Base-by-base conservation (phyloP, 2,329 filamentous ascomycete species). In the Ophiocordyceps camponoti-saundersi region DNA sequence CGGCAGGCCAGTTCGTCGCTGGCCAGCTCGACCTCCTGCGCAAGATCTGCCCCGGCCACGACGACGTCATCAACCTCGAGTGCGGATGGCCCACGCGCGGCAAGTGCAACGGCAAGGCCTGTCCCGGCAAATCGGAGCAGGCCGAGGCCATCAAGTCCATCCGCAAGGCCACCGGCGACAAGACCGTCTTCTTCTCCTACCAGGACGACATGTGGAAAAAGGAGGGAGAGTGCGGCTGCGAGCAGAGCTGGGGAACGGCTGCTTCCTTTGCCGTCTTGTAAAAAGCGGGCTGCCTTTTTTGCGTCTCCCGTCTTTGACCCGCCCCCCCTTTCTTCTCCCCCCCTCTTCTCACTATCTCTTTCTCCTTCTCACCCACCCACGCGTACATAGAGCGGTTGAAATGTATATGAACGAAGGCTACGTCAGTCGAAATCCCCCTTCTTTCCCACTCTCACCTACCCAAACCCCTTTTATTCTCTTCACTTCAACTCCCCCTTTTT, bases 81-180 rank as follows among this genome's bases (percentile, higher is more conserved):
- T 85, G 83, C 48, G 90, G 90, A 58, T 96, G 89, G 88, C 90
- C 90, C 53, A 79, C 70, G 47, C 54, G 61, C 8, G 89, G 89
- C 60, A 56, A 63, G 29, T 64, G 76, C 67, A 90, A 92, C 67
- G 86, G 85, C 50, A 60, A 60, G 20, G 88, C 88, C 49, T 69
- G 85, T 56, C 79, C 89, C 48, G 79, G 84, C 55, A 45, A 55
- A 6, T 41, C 59, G 1, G 70, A 90, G 68, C 90, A 96, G 75
- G 67, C 67, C 45, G 64, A 59, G 42, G 90, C 90, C 56, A 79
- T 96, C 61, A 61, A 73, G 53, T 75, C 75, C 48, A 90, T 96
- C 61, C 66, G 79, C 53, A 57, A 75, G 56, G 66, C 67, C 51
- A 73, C 77, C 49, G 87, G 87, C 58, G 66, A 72, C 57, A 75